These are phyloP conservation scores for Geotrichum klebahnii DNA, from an alignment of 1,139 yeast species.

Conservation along the genomic window DNA sequence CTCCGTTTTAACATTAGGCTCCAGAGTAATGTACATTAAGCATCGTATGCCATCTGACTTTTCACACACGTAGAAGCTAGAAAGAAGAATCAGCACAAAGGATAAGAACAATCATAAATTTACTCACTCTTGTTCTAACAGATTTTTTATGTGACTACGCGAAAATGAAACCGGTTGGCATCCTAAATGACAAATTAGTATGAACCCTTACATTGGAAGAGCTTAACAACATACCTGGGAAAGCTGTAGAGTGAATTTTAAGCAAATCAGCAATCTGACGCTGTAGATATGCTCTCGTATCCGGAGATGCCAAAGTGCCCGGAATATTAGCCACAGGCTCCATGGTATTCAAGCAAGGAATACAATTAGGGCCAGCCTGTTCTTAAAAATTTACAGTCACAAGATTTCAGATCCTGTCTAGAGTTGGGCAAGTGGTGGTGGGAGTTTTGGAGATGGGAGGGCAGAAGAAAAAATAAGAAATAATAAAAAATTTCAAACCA, in stretches of 20 bases:
- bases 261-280: conserved; percentile 67
- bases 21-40: conserved; percentile 66
- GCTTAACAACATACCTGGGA: conserved; percentile 24
- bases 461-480: no score
- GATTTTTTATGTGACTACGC: conserved; percentile 63
- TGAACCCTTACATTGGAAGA: not conserved
- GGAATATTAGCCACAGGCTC: conserved; percentile 73
- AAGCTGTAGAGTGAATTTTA: conserved; percentile 33
- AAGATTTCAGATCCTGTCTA: no score
- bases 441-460: no score
- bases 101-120: no score
- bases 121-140: conserved; percentile 53
- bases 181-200: conserved; percentile 63
- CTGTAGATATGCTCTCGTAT: conserved; percentile 57
- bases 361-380: not conserved
- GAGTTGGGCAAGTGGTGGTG: no score
- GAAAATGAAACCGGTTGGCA: conserved; percentile 94
- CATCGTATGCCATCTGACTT: conserved; percentile 92
- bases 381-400: no score
- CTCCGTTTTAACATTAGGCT: conserved; percentile 38
- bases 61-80: conserved; percentile 79
- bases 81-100: not conserved
- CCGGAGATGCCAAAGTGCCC: conserved; percentile 69
- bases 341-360: conserved; percentile 3
- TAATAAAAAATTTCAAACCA: no score